Base-by-base conservation (phyloP, 169 alveolate species). In the Babesia caballi region DNA sequence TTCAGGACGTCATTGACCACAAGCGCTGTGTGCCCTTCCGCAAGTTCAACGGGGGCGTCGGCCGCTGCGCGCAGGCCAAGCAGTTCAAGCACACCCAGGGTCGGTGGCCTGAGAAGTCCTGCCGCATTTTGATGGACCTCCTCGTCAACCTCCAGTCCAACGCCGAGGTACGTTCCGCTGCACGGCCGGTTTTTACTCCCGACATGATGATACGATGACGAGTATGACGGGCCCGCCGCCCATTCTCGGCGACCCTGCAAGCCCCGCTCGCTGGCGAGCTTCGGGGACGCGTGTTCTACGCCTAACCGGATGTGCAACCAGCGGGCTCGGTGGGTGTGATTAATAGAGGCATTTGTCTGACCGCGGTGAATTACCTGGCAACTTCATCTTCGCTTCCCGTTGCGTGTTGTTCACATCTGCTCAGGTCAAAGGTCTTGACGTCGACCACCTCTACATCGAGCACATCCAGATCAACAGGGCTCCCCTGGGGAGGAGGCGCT, bases 61-160 rank as follows among this genome's bases (percentile, higher is more conserved):
- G 99, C 66, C 94, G 99, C 81, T 92, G 97, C 46, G 97, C 98
- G 30, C 97, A 97, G 91, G 99, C 99, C 49, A 95, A 94, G 85
- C 95, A 84, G 77, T 96, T 91, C 87, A 95, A 95, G 70, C 89
- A 82, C 72, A 94, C 98, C 27, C 97, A 95, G 89, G 99, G 99
- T 30, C 91, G 99, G 76, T 97, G 98, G 97, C 99, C 99, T 15
- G 98, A 93, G 66, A 97, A 97, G 89, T 93, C 98, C 17, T 95
- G 98, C 82, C 93, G 91, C 84, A 74, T 94, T 83, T 73, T 97
- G 25, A 76, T 94, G 68, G 94, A 92, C 74, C 93, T 97, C 40
- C 91, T 97, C 58, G 89, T 89, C 54, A 97, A 97, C 83, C 94
- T 95, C 30, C 97, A 94, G 78, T 89, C 99, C 33, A 97, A 96